Percentiles rank a stretch among this genome's conserved stretches.
Conservation (phyloP, 805 yeast species). For the Suhomyces vadensis region DNA sequence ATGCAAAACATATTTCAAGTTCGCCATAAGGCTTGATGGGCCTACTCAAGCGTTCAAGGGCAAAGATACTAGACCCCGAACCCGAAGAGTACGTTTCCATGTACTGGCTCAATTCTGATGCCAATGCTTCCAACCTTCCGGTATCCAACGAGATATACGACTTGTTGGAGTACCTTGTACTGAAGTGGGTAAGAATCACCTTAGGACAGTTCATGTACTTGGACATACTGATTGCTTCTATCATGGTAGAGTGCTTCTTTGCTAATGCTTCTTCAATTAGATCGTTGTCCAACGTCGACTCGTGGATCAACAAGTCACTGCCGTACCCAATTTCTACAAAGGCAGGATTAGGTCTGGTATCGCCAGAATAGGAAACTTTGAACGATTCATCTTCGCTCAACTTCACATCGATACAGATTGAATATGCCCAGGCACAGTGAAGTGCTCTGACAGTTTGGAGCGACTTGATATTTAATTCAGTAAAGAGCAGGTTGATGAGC, state of each 20-base stretch:
- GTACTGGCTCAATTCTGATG: slow-evolving; percentile 29
- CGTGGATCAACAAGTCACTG: slow-evolving; percentile 83
- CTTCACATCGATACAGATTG: slow-evolving; percentile 53
- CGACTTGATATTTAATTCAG: slow-evolving; percentile 42
- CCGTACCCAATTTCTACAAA: slow-evolving; percentile 67
- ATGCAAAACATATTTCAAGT: slow-evolving; percentile 41
- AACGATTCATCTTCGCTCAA: slow-evolving; percentile 46
- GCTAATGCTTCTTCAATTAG: slow-evolving; percentile 72
- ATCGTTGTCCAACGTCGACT: slow-evolving; percentile 86
- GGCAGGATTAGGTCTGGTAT: slow-evolving; percentile 76
- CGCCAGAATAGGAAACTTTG: slow-evolving; percentile 89
- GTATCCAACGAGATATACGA: slow-evolving; percentile 29
- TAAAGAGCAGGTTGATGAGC: slow-evolving; percentile 35
- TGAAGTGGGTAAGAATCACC: slow-evolving; percentile 84
- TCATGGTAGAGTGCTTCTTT: slow-evolving; percentile 84
- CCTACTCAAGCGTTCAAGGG: slow-evolving; percentile 8
- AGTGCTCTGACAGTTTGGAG: slow-evolving; percentile 71
- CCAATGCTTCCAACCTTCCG: slow-evolving; percentile 22
- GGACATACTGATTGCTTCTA: slow-evolving; percentile 78
- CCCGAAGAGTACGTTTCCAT: slow-evolving; percentile 22
- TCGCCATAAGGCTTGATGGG: slow-evolving; percentile 25
- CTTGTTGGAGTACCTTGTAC: slow-evolving; percentile 69
- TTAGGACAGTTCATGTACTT: slow-evolving; percentile 69
- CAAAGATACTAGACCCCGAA: slow-evolving; percentile 28
- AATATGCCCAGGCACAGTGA: slow-evolving; percentile 84